These are phyloP conservation scores for Sugiyamaella mastotermitis DNA, from an alignment of 805 yeast species.

Conservation along the genomic window DNA sequence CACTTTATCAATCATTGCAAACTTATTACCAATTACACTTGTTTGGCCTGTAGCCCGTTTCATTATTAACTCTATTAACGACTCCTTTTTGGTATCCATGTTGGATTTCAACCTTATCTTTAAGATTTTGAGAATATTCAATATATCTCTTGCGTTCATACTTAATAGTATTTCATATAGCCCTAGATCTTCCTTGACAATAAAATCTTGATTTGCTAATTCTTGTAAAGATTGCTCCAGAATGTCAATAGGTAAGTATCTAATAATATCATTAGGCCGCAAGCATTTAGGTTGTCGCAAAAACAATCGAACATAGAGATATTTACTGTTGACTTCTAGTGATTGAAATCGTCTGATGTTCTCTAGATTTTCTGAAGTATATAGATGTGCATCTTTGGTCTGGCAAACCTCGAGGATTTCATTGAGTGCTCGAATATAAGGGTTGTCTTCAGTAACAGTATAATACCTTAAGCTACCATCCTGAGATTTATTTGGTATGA, in stretches of 20 bases:
- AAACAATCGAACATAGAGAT: constrained; percentile 14
- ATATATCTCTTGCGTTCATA: constrained; percentile 20
- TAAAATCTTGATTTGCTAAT: constrained; percentile 14
- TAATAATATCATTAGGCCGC: constrained; percentile 18
- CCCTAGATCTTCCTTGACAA: constrained; percentile 8
- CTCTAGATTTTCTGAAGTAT: constrained; percentile 5
- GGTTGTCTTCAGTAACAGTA: constrained; percentile 1
- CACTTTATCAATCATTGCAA: not conserved
- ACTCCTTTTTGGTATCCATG: constrained; percentile 4
- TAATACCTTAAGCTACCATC: not conserved
- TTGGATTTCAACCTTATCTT: not conserved
- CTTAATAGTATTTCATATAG: constrained; percentile 16
- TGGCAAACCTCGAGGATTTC: not conserved
- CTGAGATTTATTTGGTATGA: too few species aligned
- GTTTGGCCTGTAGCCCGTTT: constrained; percentile 4
- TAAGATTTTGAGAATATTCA: constrained; percentile 11
- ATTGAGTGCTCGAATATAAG: not conserved
- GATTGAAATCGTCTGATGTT: constrained; percentile 1
- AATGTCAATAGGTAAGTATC: constrained; percentile 20
- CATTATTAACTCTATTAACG: constrained; percentile 7
- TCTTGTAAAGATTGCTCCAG: constrained; percentile 11
- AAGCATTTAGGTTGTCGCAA: constrained; percentile 12
- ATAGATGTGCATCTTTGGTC: constrained; percentile 2
- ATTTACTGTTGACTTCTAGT: constrained; percentile 5
- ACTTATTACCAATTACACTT: not conserved